A percentile compares a stretch with the other conserved stretches of the same genome.
These are phyloP conservation scores for Zymoseptoria tritici DNA, from an alignment of 2,329 filamentous ascomycete genomes.

Conservation along the genomic window DNA sequence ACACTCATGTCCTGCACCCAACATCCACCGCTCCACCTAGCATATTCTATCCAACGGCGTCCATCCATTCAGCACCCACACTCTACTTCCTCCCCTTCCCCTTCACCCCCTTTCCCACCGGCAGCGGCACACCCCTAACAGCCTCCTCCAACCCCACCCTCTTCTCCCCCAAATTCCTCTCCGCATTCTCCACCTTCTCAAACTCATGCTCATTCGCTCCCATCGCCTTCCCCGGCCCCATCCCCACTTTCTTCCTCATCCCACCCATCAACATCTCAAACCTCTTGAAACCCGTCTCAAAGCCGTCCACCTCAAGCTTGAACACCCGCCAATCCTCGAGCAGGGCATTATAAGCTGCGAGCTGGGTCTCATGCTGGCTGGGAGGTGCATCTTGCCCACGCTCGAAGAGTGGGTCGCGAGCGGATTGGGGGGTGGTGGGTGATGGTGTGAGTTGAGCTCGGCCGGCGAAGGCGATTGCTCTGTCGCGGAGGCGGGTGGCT, in stretches of 20 bases:
- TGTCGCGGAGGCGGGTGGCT: conserved; percentile 1
- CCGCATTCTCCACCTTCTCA: conserved; percentile 6
- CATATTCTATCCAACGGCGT: no score
- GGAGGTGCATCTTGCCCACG: conserved; percentile 1
- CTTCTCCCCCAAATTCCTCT: conserved; percentile 5
- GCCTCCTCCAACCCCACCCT: conserved; percentile 2
- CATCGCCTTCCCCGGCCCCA: conserved; percentile 3
- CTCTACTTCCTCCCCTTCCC: neutral
- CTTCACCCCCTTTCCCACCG: conserved; percentile 16
- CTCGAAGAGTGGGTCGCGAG: conserved; percentile 6
- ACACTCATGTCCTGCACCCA: no score
- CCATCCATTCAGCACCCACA: neutral
- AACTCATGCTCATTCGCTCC: conserved; percentile 8
- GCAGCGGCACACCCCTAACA: conserved; percentile 3
- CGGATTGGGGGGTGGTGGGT: neutral
- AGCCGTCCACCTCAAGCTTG: conserved; percentile 3
- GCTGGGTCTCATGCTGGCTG: conserved; percentile 5
- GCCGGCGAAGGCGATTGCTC: neutral
- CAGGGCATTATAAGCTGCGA: neutral
- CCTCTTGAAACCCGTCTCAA: conserved; percentile 1
- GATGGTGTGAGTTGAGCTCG: conserved; percentile 2
- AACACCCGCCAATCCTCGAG: conserved; percentile 1
- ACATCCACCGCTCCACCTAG: no score
- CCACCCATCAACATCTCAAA: conserved; percentile 2
- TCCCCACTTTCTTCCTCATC: conserved; percentile 1